phyloP scores from a whole-genome alignment of 2,329 filamentous ascomycete species.

The Alternaria arborescens region DNA sequence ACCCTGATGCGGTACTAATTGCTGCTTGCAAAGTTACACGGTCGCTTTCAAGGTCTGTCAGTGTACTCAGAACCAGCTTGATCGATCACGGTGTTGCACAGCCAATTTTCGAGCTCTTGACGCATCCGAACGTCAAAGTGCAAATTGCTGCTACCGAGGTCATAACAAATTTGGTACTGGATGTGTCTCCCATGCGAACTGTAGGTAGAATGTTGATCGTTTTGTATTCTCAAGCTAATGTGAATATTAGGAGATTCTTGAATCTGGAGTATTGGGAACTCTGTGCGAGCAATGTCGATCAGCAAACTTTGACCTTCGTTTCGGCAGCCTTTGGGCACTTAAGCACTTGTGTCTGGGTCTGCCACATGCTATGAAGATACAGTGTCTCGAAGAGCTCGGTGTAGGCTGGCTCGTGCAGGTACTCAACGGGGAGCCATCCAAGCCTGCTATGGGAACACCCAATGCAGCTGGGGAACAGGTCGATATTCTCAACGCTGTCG shows the following conservation, averaged over 20 bases:
- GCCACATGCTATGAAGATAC: conserved; percentile 75
- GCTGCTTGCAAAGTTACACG: conserved; percentile 85
- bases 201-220: conserved; percentile 60
- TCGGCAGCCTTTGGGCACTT: conserved; percentile 91
- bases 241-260: conserved; percentile 66
- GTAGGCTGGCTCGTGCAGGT: conserved; percentile 82
- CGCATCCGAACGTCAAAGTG: conserved; percentile 77
- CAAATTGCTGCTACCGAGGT: conserved; percentile 86
- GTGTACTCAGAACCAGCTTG: conserved; percentile 81
- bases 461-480: conserved; percentile 69
- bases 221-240: conserved; percentile 17
- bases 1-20: conserved; percentile 79
- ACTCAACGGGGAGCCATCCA: conserved; percentile 67
- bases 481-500: conserved; percentile 64
- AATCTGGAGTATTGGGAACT: conserved; percentile 76
- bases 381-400: conserved; percentile 78
- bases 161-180: conserved; percentile 83
- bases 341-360: conserved; percentile 86
- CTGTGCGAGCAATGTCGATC: conserved; percentile 88
- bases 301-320: conserved; percentile 76
- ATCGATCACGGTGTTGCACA: conserved; percentile 84
- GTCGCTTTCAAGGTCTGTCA: conserved; percentile 84
- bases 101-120: conserved; percentile 78
- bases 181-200: conserved; percentile 90
- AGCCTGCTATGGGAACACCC: conserved; percentile 61